Percentiles rank a stretch among this genome's conserved stretches.
Conservation (phyloP, 2,329 filamentous ascomycete genomes). For the Apiospora kogelbergensis region DNA sequence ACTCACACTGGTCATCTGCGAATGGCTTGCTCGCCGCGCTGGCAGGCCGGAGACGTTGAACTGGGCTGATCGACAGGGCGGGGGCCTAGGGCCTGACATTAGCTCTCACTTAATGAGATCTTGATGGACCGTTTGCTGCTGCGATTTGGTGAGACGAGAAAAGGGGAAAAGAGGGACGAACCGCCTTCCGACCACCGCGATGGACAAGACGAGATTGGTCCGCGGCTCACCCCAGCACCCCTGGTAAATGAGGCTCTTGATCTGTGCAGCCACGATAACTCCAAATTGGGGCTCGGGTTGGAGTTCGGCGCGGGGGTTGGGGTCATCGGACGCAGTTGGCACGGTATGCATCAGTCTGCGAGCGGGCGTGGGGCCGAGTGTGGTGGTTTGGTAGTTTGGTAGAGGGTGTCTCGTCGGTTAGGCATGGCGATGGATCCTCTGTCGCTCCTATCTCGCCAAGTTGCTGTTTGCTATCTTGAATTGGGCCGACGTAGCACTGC, state of each 20-base stretch:
- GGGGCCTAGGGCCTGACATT: not conserved
- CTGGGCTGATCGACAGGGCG: not conserved
- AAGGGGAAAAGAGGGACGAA: not conserved
- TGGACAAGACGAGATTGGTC: no score
- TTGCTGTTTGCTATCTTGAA: not conserved
- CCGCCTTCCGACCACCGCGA: not conserved
- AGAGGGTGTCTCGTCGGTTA: not conserved
- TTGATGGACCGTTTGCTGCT: not conserved
- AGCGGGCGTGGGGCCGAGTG: not conserved
- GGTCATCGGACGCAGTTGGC: not conserved
- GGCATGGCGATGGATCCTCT: not conserved
- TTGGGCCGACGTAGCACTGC: conserved; percentile 1
- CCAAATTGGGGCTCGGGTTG: not conserved
- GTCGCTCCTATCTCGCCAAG: not conserved
- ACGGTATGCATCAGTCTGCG: not conserved
- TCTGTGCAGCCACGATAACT: not conserved
- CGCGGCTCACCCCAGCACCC: not conserved
- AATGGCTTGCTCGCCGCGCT: not conserved
- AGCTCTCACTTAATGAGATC: not conserved
- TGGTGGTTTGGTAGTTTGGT: not conserved
- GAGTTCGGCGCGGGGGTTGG: not conserved
- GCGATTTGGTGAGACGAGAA: not conserved
- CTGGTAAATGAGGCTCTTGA: not conserved
- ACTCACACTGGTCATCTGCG: not conserved
- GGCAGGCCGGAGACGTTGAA: not conserved